Evolutionary conservation across 176 grass and related monocot species (phyloP).

Genomic region (Carex kokanica): DNA sequence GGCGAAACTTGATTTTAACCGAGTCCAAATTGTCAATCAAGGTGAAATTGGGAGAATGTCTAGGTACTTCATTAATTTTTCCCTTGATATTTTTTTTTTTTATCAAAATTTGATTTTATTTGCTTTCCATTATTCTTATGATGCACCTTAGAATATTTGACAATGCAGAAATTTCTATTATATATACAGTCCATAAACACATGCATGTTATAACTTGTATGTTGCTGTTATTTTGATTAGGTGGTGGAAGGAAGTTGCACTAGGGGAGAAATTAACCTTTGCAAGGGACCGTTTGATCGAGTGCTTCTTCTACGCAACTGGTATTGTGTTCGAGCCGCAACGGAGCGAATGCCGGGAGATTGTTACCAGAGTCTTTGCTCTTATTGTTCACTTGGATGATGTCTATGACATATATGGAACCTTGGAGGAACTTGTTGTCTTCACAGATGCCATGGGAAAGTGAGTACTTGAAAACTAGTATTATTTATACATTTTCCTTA

Average conservation of each 20-base stretch:
- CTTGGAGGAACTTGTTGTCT: conserved; percentile 33
- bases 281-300: conserved; percentile 47
- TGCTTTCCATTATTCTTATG: not conserved
- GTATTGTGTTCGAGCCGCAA: conserved; percentile 25
- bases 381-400: conserved; percentile 45
- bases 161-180: not conserved
- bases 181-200: not conserved
- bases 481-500: not conserved
- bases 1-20: conserved; percentile 40
- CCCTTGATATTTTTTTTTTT: too few relatives aligned
- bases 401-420: conserved; percentile 60
- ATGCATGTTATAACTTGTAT: not conserved
- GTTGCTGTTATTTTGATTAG: conserved; percentile 10
- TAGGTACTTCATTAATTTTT: conserved; percentile 24
- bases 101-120: not conserved
- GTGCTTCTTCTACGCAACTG: conserved; percentile 39
- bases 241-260: conserved; percentile 44
- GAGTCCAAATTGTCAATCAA: conserved; percentile 32
- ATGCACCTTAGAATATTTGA: not conserved
- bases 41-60: conserved; percentile 25
- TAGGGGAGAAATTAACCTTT: conserved; percentile 33
- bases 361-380: conserved; percentile 19
- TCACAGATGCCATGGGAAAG: conserved; percentile 50
- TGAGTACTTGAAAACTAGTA: not conserved
- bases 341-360: not conserved